These are phyloP conservation scores for Botrytis deweyae DNA, from an alignment of 2,329 filamentous ascomycete species.

Conservation along the genomic window DNA sequence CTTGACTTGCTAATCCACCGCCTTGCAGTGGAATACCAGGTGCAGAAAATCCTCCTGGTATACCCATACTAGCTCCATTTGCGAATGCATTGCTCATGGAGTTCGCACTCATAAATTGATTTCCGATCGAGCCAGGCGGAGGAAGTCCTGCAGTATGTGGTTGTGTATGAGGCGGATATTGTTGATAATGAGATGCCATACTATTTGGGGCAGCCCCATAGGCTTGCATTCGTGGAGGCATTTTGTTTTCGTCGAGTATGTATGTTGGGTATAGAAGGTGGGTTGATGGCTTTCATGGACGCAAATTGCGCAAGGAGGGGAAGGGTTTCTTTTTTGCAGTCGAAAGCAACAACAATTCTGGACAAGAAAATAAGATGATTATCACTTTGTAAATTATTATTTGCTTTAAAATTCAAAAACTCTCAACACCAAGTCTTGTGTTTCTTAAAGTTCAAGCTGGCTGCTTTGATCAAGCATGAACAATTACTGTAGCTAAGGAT, in stretches of 20 bases:
- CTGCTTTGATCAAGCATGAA: slow-evolving; percentile 12
- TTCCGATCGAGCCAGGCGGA: slow-evolving; percentile 63
- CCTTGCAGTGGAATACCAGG: slow-evolving; percentile 53
- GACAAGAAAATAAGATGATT: slow-evolving; percentile 6
- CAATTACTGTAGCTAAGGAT: neutral
- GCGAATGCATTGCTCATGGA: slow-evolving; percentile 42
- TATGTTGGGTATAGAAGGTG: slow-evolving; percentile 37
- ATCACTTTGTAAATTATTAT: slow-evolving; percentile 8
- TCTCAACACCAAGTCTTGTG: slow-evolving; percentile 13
- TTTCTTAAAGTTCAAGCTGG: slow-evolving; percentile 15
- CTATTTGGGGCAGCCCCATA: slow-evolving; percentile 39
- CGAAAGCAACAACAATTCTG: neutral
- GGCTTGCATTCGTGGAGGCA: slow-evolving; percentile 41
- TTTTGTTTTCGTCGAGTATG: slow-evolving; percentile 37
- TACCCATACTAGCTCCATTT: slow-evolving; percentile 51
- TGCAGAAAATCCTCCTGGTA: slow-evolving; percentile 56
- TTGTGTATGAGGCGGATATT: slow-evolving; percentile 48
- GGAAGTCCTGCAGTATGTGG: slow-evolving; percentile 49
- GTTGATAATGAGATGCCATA: slow-evolving; percentile 44
- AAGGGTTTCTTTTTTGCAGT: neutral
- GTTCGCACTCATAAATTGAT: slow-evolving; percentile 52
- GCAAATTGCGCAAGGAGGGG: slow-evolving; percentile 29
- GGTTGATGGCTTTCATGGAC: slow-evolving; percentile 39
- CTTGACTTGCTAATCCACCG: slow-evolving; percentile 77
- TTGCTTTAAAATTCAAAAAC: slow-evolving; percentile 9